Base-by-base conservation (phyloP, 805 yeast genomes). In the Starmerella sp. region DNA sequence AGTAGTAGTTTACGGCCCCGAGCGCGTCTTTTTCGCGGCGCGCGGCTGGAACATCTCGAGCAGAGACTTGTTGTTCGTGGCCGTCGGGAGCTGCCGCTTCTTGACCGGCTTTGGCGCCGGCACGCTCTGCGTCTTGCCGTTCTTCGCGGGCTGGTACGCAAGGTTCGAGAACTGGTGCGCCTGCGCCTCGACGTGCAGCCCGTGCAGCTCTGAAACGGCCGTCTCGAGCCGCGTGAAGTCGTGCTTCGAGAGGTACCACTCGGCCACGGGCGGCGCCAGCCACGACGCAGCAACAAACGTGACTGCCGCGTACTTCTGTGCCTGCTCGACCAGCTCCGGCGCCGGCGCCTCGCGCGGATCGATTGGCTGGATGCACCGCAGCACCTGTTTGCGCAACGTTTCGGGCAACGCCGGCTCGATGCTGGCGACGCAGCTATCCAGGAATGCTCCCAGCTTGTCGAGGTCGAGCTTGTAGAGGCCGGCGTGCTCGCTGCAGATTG, bases 21-120 rank as follows among this genome's bases (percentile, higher is more conserved):
- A 35, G 43, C 43, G 51, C 14, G 35, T 48, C 43, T 48, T 46
- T 35, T 45, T 48, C 29, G 45, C 37, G 3, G 44, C 31, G 15
- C 38, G 44, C 54, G 63, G 62, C 43, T 58, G 59, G 59, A 71
- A 71, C 65, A 71, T 69, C 35, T 67, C 65, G 32, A 62, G 61
- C 30, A 71, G 51, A 13, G 68, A 64, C 49, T 60, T 57, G 60
- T 63, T 66, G 37, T 63, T 66, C 6, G 53, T 32, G 28, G 57
- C 59, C 14, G 42, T 42, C 14, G 50, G 50, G 28, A 11, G 38
- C n/a, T 29, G 34, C 15, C 45, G 41, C 31, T 34, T 51, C 42
- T 32, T 44, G 17, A 56, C 57, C 14, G 32, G 53, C 48, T 49
- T 58, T 50, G 4, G 61, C 51, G 2, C 57, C 47, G 11, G 46